Percentiles rank a stretch among this genome's conserved stretches.
phyloP scores from a whole-genome alignment of 495 filamentous ascomycete species.

The Penicillium cataractarum region DNA sequence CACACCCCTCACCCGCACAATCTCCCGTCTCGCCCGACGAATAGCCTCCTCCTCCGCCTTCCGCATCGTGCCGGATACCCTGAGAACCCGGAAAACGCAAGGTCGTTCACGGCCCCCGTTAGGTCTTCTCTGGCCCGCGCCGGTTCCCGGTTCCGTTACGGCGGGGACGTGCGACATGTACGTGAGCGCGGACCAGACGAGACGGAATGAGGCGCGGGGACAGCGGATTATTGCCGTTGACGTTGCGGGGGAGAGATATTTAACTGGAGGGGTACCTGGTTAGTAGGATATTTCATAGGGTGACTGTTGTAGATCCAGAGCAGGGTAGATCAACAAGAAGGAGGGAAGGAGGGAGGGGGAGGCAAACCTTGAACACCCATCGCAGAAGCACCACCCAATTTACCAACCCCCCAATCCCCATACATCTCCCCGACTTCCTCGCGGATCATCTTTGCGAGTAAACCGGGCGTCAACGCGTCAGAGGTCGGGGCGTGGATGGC shows the following conservation, averaged over 20 bases:
- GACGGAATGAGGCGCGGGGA: slow-evolving; percentile 74
- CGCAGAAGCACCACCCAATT: slow-evolving; percentile 54
- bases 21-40: slow-evolving; percentile 68
- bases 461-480: slow-evolving; percentile 61
- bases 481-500: slow-evolving; percentile 78
- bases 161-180: slow-evolving; percentile 74
- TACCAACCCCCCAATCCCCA: slow-evolving; percentile 87
- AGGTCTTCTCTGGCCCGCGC: slow-evolving; percentile 35
- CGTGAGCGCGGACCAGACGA: slow-evolving; percentile 88
- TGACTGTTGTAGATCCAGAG: no score
- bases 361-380: slow-evolving; percentile 70
- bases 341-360: no score
- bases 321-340: no score
- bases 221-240: slow-evolving; percentile 89
- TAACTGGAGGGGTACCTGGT: slow-evolving; percentile 57
- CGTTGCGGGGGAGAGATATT: slow-evolving; percentile 90
- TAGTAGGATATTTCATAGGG: no score
- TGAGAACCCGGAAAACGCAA: slow-evolving; percentile 83
- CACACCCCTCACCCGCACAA: slow-evolving; percentile 61
- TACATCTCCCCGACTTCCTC: slow-evolving; percentile 72
- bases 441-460: slow-evolving; percentile 68
- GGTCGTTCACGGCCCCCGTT: slow-evolving; percentile 44
- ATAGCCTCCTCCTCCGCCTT: slow-evolving; percentile 92
- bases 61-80: slow-evolving; percentile 90
- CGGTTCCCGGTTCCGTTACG: neutral